Conservation (phyloP, 805 yeast genomes). For the Yarrowia osloensis region DNA sequence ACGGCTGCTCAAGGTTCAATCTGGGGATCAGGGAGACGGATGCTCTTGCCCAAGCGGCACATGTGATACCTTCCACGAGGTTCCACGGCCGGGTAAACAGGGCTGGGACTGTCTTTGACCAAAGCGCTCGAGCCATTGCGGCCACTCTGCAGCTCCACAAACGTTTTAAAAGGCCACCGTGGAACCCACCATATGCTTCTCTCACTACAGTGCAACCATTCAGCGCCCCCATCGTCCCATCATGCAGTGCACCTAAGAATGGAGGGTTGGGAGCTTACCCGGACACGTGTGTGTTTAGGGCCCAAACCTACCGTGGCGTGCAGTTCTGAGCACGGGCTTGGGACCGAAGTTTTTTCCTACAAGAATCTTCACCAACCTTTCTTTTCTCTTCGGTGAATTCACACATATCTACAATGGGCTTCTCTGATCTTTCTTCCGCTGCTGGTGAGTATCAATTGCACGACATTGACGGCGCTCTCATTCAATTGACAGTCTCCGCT, state of each 20-base stretch:
- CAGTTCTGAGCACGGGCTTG: conserved; percentile 15
- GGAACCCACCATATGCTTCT: conserved; percentile 8
- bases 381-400: conserved; percentile 25
- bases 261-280: conserved; percentile 29
- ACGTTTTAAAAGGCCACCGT: conserved; percentile 18
- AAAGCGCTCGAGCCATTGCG: background rate
- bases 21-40: too few species aligned
- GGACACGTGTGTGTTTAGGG: conserved; percentile 24
- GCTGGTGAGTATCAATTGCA: conserved; percentile 41
- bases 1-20: conserved; percentile 1
- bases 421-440: conserved; percentile 49
- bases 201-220: background rate
- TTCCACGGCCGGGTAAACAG: conserved; percentile 23
- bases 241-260: too few species aligned
- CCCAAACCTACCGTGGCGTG: conserved; percentile 12
- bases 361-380: conserved; percentile 16
- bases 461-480: background rate
- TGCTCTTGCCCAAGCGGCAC: too few species aligned
- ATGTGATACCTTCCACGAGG: background rate
- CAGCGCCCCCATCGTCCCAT: background rate
- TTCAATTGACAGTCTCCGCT: background rate
- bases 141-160: background rate
- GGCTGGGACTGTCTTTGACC: conserved; percentile 26
- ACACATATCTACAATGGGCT: conserved; percentile 43
- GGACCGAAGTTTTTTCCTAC: conserved; percentile 30